Evolutionary conservation across 192 early-diverging fungal species (phyloP).

Genomic region (Gigaspora rosea): DNA sequence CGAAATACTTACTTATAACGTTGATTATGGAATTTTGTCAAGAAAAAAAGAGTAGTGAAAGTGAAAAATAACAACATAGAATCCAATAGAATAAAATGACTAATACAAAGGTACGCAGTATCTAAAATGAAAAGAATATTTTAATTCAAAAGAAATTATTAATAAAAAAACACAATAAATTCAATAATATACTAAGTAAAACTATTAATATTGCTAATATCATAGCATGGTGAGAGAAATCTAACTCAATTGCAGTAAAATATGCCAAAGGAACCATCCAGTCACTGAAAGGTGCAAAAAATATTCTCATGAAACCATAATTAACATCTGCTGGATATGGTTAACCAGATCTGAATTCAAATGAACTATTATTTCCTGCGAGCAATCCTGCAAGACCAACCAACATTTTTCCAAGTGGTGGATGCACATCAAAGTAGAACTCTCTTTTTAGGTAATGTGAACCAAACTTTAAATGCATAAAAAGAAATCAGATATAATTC

Average conservation of each 20-base stretch:
- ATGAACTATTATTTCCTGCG: slow-evolving; percentile 84
- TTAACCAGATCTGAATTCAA: slow-evolving; percentile 78
- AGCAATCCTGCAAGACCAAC: slow-evolving; percentile 82
- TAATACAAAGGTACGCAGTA: slow-evolving; percentile 74
- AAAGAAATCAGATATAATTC: background rate
- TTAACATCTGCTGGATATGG: slow-evolving; percentile 81
- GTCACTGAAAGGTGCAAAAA: slow-evolving; percentile 87
- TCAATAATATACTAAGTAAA: slow-evolving; percentile 61
- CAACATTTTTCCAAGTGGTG: slow-evolving; percentile 96
- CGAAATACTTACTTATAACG: slow-evolving; percentile 50
- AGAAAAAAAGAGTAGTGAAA: slow-evolving; percentile 60
- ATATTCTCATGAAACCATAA: slow-evolving; percentile 87
- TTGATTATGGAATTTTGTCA: slow-evolving; percentile 76
- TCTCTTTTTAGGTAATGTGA: slow-evolving; percentile 89
- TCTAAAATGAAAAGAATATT: slow-evolving; percentile 45
- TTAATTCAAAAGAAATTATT: background rate
- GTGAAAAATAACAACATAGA: slow-evolving; percentile 95
- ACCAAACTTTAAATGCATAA: slow-evolving; percentile 70
- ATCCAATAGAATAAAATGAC: slow-evolving; percentile 92
- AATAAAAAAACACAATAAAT: background rate
- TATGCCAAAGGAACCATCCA: slow-evolving; percentile 89
- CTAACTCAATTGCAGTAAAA: slow-evolving; percentile 75
- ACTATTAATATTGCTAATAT: slow-evolving; percentile 79
- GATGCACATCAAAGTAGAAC: slow-evolving; percentile 99
- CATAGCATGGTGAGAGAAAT: slow-evolving; percentile 65